Evolutionary conservation across 495 filamentous ascomycete species (phyloP).

Genomic region (Clavariopsis aquatica): DNA sequence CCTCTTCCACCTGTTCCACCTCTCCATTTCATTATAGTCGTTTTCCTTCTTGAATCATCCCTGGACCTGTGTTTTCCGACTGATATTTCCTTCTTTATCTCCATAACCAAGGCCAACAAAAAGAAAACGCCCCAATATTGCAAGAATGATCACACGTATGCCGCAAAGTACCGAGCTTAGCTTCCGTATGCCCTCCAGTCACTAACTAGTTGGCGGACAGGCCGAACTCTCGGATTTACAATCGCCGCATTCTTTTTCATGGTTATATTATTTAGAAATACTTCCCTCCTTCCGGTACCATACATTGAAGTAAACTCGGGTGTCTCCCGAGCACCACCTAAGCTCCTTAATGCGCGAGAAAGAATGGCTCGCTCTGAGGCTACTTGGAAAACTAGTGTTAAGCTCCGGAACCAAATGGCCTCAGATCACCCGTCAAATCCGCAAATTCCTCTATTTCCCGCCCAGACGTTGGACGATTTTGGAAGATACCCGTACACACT

Average conservation of each 20-base stretch:
- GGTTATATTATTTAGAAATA: background rate
- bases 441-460: constrained; percentile 13
- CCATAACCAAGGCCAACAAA: too few relatives aligned
- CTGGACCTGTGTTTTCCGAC: too few relatives aligned
- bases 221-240: background rate
- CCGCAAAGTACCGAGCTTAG: background rate
- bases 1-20: too few relatives aligned
- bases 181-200: background rate
- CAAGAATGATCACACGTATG: background rate
- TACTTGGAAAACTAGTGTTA: constrained; percentile 5
- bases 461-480: constrained; percentile 8
- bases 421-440: constrained; percentile 2
- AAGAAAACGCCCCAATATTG: background rate
- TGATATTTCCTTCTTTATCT: too few relatives aligned
- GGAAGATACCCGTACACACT: constrained; percentile 39
- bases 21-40: too few relatives aligned
- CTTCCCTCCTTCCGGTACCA: background rate
- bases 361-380: constrained; percentile 6
- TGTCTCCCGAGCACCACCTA: background rate
- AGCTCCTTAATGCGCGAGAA: background rate
- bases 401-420: constrained; percentile 11
- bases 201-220: background rate
- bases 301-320: background rate
- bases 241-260: background rate
- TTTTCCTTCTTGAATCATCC: too few relatives aligned